phyloP scores from a whole-genome alignment of 2,329 filamentous ascomycete genomes.

The Rasamsonia emersonii region DNA sequence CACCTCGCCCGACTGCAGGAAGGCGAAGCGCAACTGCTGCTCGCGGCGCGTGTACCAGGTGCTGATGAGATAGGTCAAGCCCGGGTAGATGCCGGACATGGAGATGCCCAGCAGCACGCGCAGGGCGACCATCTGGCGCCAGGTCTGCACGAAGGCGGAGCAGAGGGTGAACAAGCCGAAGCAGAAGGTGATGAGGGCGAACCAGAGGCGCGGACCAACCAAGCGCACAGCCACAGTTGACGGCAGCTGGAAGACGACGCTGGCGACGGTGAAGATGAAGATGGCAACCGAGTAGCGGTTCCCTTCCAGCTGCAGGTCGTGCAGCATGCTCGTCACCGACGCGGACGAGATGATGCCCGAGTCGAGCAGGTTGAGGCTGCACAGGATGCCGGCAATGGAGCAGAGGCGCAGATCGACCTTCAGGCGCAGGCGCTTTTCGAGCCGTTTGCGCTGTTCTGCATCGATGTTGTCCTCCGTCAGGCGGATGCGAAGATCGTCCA shows the following conservation, averaged over 20 bases:
- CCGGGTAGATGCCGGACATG: slow-evolving; percentile 44
- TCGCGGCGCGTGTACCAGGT: slow-evolving; percentile 57
- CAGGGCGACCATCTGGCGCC: slow-evolving; percentile 61
- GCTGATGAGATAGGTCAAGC: slow-evolving; percentile 39
- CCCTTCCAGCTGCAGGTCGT: slow-evolving; percentile 55
- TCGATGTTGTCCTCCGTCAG: too few relatives aligned
- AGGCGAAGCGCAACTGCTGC: slow-evolving; percentile 58
- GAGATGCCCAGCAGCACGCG: slow-evolving; percentile 57
- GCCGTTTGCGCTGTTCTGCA: slow-evolving; percentile 13
- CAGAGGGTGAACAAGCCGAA: slow-evolving; percentile 60
- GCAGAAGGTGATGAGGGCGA: slow-evolving; percentile 49
- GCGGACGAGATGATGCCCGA: slow-evolving; percentile 62
- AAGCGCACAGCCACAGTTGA: slow-evolving; percentile 58
- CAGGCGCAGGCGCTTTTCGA: slow-evolving; percentile 45
- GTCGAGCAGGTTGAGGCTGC: slow-evolving; percentile 61
- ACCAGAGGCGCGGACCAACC: slow-evolving; percentile 56
- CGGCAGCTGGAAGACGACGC: slow-evolving; percentile 60
- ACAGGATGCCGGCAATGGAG: slow-evolving; percentile 62
- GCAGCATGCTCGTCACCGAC: slow-evolving; percentile 59
- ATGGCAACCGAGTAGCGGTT: slow-evolving; percentile 62
- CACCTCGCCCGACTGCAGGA: slow-evolving; percentile 57
- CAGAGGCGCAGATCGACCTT: slow-evolving; percentile 62
- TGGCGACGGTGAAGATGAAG: slow-evolving; percentile 63
- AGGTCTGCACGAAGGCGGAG: slow-evolving; percentile 59
- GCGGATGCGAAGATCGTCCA: too few relatives aligned